Evolutionary conservation across 2,329 filamentous ascomycete genomes (phyloP).

Genomic region (Fusarium haematococcum): DNA sequence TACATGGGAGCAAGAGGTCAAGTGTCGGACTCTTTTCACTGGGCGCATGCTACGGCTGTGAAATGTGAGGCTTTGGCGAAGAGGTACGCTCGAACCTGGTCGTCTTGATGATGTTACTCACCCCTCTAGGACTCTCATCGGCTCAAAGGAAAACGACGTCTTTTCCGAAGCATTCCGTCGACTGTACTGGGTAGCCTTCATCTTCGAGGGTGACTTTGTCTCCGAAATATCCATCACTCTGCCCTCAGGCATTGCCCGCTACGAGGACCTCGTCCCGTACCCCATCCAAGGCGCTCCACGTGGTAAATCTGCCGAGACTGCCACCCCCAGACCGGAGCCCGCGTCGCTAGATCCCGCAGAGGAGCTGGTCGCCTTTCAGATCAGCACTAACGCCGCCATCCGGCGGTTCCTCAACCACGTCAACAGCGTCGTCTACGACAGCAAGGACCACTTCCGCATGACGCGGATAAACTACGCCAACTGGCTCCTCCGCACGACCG

Average conservation of each 20-base stretch:
- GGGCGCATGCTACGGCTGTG: slow-evolving; percentile 42
- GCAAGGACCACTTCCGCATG: slow-evolving; percentile 40
- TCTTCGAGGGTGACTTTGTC: slow-evolving; percentile 47
- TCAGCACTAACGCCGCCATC: slow-evolving; percentile 48
- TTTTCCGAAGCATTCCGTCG: slow-evolving; percentile 41
- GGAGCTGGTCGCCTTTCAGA: slow-evolving; percentile 47
- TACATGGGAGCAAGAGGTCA: slow-evolving; percentile 41
- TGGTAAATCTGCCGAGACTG: neutral
- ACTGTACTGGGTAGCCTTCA: slow-evolving; percentile 47
- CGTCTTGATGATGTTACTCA: neutral
- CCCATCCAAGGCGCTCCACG: neutral
- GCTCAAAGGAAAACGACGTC: neutral
- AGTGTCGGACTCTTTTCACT: slow-evolving; percentile 42
- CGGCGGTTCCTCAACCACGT: slow-evolving; percentile 46
- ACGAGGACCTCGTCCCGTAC: slow-evolving; percentile 41
- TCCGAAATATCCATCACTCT: slow-evolving; percentile 45
- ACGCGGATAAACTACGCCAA: slow-evolving; percentile 35
- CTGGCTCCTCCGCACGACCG: slow-evolving; percentile 43
- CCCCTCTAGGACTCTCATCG: neutral
- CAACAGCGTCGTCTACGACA: slow-evolving; percentile 46
- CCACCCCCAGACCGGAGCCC: neutral
- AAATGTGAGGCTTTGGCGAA: slow-evolving; percentile 44
- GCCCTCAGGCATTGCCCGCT: slow-evolving; percentile 46
- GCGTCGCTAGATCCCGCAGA: slow-evolving; percentile 13
- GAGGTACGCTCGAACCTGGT: neutral